These are phyloP conservation scores for Cryphonectria parasitica DNA, from an alignment of 2,329 filamentous ascomycete genomes.

Conservation along the genomic window DNA sequence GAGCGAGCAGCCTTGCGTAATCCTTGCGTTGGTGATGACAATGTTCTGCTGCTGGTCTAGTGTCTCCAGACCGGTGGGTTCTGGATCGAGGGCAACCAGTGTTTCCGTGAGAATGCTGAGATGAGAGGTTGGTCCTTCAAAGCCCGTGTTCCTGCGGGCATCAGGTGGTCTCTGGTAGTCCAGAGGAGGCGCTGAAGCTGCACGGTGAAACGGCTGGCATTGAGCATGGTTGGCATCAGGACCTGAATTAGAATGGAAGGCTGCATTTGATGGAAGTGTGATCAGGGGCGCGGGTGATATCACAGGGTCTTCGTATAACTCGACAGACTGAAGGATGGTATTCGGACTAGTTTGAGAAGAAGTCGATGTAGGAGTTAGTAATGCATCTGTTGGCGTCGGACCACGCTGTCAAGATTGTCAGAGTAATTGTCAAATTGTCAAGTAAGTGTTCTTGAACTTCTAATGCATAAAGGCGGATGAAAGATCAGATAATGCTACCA, in stretches of 20 bases:
- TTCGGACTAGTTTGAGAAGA: constrained; percentile 31
- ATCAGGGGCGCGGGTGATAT: constrained; percentile 15
- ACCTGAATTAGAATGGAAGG: constrained; percentile 15
- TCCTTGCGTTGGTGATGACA: constrained; percentile 37
- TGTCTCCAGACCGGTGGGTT: constrained; percentile 34
- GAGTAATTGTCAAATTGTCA: not conserved
- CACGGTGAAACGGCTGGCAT: constrained; percentile 34
- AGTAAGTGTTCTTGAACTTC: not conserved
- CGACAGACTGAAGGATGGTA: constrained; percentile 32
- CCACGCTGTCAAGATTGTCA: constrained; percentile 29
- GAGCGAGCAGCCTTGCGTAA: constrained; percentile 38
- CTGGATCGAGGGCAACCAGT: constrained; percentile 35
- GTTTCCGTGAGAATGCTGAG: constrained; percentile 40
- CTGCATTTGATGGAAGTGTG: not conserved
- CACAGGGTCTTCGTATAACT: constrained; percentile 25
- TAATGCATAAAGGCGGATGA: not conserved
- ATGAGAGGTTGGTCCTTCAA: constrained; percentile 39
- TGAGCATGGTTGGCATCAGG: constrained; percentile 29
- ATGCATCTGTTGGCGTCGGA: constrained; percentile 24
- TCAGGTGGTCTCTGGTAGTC: constrained; percentile 31
- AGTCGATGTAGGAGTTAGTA: constrained; percentile 33
- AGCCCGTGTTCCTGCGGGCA: constrained; percentile 35
- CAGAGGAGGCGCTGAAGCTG: constrained; percentile 38
- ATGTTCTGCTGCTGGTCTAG: constrained; percentile 33
- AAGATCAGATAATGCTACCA: not conserved